Evolutionary conservation across 306 rosid species (phyloP).

Genomic region (Citrullus colocynthis): DNA sequence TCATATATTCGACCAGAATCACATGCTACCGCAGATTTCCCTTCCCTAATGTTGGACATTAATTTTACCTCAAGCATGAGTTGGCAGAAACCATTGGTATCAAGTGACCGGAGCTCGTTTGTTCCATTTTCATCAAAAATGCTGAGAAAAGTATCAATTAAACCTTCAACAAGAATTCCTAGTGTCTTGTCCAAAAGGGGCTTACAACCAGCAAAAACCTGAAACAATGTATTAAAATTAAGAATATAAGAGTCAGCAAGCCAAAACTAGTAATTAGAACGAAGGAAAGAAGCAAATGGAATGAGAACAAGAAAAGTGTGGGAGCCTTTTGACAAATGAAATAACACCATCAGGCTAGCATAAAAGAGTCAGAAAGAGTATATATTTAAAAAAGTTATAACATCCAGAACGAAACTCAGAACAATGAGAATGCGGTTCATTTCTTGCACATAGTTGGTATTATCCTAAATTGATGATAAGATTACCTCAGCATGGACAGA

Average conservation of each 20-base stretch:
- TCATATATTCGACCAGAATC: not conserved
- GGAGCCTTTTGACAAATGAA: not conserved
- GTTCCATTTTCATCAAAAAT: slow-evolving; percentile 67
- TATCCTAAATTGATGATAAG: slow-evolving; percentile 5
- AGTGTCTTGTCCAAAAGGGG: slow-evolving; percentile 94
- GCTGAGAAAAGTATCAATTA: slow-evolving; percentile 89
- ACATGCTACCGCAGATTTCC: not conserved
- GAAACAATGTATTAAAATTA: not conserved
- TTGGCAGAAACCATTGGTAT: slow-evolving; percentile 89
- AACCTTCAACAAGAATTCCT: slow-evolving; percentile 95
- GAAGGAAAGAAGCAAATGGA: not conserved
- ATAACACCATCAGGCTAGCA: not conserved
- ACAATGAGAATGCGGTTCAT: not conserved
- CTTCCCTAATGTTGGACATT: not conserved
- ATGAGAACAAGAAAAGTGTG: slow-evolving; percentile 1
- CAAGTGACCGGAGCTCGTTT: slow-evolving; percentile 59
- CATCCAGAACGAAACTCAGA: not conserved
- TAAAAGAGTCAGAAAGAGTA: not conserved
- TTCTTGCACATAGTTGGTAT: not conserved
- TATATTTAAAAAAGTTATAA: not conserved
- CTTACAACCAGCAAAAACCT: slow-evolving; percentile 93
- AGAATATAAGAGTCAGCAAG: not conserved
- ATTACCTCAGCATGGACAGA: slow-evolving; percentile 98
- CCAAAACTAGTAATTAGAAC: not conserved
- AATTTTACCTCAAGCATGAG: slow-evolving; percentile 90